Evolutionary conservation across 1,284 basidiomycete species (phyloP), one percentile per base, ranked within the genome.

Genomic region (Apiotrichum laibachii): DNA sequence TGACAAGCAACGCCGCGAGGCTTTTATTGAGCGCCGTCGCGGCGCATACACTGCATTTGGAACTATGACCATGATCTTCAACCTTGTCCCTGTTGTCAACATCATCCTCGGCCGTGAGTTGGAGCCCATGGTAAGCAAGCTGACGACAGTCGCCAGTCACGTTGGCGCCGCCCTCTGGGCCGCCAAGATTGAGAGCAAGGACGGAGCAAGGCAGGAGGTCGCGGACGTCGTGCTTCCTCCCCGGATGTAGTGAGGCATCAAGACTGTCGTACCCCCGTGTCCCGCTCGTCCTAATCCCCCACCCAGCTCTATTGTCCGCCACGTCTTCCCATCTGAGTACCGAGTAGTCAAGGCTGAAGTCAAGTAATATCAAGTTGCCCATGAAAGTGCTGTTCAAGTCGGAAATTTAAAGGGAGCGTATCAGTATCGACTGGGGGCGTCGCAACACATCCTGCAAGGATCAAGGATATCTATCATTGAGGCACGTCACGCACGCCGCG

Each of bases 91-190:
- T 2, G 71, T 87, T 46, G 80, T 83, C 19, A 82, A 82, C 8
- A 79, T 84, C 50, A 60, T 84, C 34, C 83, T 85, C 70, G 79
- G 74, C 39, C 83, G 72, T 73, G 48, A 50, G 72, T 42, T 33
- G 60, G 16, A 21, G 10, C 11, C 8, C 9, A 21, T 19, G 7
- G 11, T 11, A 3, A 6, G 16, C 33, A 15, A 53, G n/a, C 50
- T 33, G 22, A 6, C 18, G 31, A 4, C 58, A 75, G 69, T 76
- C 60, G 71, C 75, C 2, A 67, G 68, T 19, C 57, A 83, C 0
- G 84, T 87, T 33, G 88, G 87, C 26, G 87, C 87, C 0, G 87
- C 87, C 3, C 75, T 89, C 55, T 88, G 86, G 86, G 87, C 86
- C 0, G 82, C 83, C 15, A 82, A 86, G 56, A 48, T 63, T 16